phyloP scores from a whole-genome alignment of 1,284 basidiomycete genomes.

The Sporisorium sorghi region DNA sequence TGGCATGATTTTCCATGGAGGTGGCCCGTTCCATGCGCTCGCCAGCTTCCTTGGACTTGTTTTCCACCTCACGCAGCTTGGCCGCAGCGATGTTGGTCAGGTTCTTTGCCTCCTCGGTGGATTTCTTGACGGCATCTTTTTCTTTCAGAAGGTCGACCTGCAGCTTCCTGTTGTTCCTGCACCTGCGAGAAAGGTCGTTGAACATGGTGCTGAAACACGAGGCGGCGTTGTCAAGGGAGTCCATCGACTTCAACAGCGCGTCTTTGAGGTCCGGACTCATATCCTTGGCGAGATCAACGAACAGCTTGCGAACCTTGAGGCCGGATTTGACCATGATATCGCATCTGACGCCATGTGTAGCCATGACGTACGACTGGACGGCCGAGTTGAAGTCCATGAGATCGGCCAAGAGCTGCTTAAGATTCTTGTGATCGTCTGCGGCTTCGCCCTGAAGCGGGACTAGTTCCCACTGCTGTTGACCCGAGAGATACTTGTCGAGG shows the following conservation, averaged over 20 bases:
- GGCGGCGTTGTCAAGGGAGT: slow-evolving; percentile 16
- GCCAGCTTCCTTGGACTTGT: background rate
- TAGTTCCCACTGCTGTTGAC: slow-evolving; percentile 11
- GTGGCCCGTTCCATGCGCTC: background rate
- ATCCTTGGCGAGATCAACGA: slow-evolving; percentile 24
- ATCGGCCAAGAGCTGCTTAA: slow-evolving; percentile 27
- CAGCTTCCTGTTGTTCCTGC: slow-evolving; percentile 2
- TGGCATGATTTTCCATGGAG: too few relatives aligned
- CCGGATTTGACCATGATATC: slow-evolving; percentile 25
- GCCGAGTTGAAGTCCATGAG: slow-evolving; percentile 40
- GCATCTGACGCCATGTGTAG: slow-evolving; percentile 11
- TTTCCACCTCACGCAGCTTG: slow-evolving; percentile 9
- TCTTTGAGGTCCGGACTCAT: background rate
- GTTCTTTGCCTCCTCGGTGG: background rate
- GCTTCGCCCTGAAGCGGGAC: background rate
- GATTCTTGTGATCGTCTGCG: background rate
- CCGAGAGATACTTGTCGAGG: slow-evolving; percentile 35
- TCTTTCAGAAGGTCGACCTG: background rate
- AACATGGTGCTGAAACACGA: slow-evolving; percentile 6
- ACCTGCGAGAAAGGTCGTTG: slow-evolving; percentile 12
- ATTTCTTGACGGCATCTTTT: background rate
- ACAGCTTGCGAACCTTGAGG: slow-evolving; percentile 23
- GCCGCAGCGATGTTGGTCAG: background rate
- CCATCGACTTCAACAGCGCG: slow-evolving; percentile 14
- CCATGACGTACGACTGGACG: slow-evolving; percentile 40